phyloP scores from a whole-genome alignment of 148 eudicot species.

The Fagopyrum tataricum region DNA sequence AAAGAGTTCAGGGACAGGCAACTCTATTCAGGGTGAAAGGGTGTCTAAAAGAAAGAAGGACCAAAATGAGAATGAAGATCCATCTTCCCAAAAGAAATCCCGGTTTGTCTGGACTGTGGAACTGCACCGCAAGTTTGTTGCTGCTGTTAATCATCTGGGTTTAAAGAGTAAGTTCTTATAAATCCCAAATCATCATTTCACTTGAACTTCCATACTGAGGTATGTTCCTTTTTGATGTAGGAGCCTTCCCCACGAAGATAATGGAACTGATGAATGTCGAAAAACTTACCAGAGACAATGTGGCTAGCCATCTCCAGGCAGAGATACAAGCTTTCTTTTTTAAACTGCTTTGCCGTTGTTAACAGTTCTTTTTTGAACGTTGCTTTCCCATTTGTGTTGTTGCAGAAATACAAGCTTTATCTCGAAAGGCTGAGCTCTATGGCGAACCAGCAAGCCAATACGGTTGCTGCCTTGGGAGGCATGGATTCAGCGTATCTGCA shows the following conservation, averaged over 20 bases:
- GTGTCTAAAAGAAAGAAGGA: conserved; percentile 45
- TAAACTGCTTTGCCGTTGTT: neutral
- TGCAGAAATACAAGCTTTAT: conserved; percentile 62
- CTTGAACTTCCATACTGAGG: neutral
- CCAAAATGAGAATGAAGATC: conserved; percentile 49
- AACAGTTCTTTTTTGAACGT: neutral
- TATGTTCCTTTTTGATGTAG: conserved; percentile 25
- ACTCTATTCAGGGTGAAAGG: conserved; percentile 37
- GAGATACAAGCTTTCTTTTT: too few relatives aligned
- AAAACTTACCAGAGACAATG: conserved; percentile 59
- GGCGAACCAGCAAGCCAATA: conserved; percentile 54
- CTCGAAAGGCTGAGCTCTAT: conserved; percentile 44
- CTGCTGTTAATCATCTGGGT: conserved; percentile 62
- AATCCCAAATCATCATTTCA: too few relatives aligned
- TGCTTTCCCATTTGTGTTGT: neutral
- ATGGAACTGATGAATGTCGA: conserved; percentile 64
- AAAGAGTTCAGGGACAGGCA: conserved; percentile 20
- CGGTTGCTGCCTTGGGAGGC: conserved; percentile 53
- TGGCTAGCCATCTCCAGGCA: conserved; percentile 81
- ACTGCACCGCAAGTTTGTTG: conserved; percentile 70
- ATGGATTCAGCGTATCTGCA: conserved; percentile 36
- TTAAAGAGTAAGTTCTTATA: conserved; percentile 35
- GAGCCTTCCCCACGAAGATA: conserved; percentile 68
- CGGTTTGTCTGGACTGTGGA: conserved; percentile 71
- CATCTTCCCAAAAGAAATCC: conserved; percentile 51